These are phyloP conservation scores for Mucor piriformis DNA, from an alignment of 371 early-diverging fungal species.

Conservation along the genomic window DNA sequence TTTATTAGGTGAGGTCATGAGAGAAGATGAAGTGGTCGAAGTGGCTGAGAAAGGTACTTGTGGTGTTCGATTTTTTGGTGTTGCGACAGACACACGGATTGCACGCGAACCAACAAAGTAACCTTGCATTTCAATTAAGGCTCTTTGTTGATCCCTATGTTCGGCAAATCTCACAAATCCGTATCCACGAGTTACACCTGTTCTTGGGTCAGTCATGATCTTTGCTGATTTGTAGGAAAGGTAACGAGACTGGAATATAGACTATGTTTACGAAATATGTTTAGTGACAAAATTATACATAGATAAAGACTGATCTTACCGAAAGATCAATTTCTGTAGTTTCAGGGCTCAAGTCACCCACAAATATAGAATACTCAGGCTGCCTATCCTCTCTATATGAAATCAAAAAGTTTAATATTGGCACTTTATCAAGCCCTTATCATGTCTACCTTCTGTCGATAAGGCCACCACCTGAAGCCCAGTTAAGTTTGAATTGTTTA, in stretches of 20 bases:
- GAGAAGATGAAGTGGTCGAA: constrained; percentile 15
- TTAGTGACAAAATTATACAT: too few species aligned
- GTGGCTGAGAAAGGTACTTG: background rate
- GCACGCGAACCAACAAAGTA: constrained; percentile 67
- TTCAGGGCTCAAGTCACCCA: constrained; percentile 75
- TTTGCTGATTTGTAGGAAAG: constrained; percentile 72
- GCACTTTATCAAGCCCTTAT: too few species aligned
- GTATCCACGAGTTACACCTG: constrained; percentile 72
- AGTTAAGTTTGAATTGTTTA: constrained; percentile 81
- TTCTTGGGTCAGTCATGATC: constrained; percentile 71
- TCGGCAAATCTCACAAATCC: constrained; percentile 79
- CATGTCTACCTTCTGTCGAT: constrained; percentile 28
- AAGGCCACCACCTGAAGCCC: constrained; percentile 77
- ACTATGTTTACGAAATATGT: constrained; percentile 22
- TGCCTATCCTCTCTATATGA: constrained; percentile 39
- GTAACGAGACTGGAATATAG: constrained; percentile 57
- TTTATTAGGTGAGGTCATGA: constrained; percentile 12
- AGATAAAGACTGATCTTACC: too few species aligned
- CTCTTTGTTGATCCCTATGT: constrained; percentile 68
- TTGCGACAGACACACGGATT: constrained; percentile 82
- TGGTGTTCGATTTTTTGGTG: constrained; percentile 61
- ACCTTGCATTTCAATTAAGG: constrained; percentile 78
- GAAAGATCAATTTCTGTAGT: constrained; percentile 65
- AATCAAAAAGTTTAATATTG: too few species aligned
- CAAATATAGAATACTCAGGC: constrained; percentile 76